These are phyloP conservation scores for Xylariaceae sp. DNA, from an alignment of 2,329 filamentous ascomycete genomes.

Conservation along the genomic window DNA sequence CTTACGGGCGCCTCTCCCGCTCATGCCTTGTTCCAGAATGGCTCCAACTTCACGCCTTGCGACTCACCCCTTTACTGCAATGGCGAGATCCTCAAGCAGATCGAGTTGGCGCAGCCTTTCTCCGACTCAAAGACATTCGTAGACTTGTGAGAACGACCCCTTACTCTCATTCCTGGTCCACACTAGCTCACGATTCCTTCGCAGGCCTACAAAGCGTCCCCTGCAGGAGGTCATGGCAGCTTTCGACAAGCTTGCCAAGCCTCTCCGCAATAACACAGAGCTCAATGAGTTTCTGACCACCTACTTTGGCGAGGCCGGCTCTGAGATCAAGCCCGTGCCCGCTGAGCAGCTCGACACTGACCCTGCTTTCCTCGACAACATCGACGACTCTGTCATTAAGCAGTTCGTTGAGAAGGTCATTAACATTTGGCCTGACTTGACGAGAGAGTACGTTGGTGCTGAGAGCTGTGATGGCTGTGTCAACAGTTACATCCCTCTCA, in stretches of 20 bases:
- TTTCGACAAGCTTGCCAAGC: constrained; percentile 54
- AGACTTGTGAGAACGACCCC: constrained; percentile 50
- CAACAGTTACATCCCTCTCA: constrained; percentile 60
- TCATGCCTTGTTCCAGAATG: constrained; percentile 53
- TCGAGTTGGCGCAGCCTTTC: constrained; percentile 60
- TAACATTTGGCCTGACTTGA: constrained; percentile 64
- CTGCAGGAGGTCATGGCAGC: constrained; percentile 56
- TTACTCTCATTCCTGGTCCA: not conserved
- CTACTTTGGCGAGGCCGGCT: constrained; percentile 59
- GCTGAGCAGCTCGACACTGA: constrained; percentile 48
- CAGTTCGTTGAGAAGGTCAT: constrained; percentile 61
- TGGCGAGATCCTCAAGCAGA: constrained; percentile 56
- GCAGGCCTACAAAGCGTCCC: constrained; percentile 54
- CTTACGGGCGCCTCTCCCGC: constrained; percentile 25
- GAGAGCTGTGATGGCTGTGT: constrained; percentile 54
- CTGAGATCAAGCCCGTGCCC: constrained; percentile 54
- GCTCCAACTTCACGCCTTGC: constrained; percentile 57
- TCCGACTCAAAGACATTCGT: constrained; percentile 67
- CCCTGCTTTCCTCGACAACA: constrained; percentile 51
- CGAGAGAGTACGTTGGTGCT: constrained; percentile 51
- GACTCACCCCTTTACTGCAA: constrained; percentile 64
- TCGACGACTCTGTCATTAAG: constrained; percentile 53
- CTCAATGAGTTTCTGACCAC: constrained; percentile 56
- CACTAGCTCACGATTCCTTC: constrained; percentile 11
- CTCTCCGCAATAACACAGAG: constrained; percentile 57